Base-by-base conservation (phyloP, 352 stramenopile genomes). In the Phytopythium montanum region DNA sequence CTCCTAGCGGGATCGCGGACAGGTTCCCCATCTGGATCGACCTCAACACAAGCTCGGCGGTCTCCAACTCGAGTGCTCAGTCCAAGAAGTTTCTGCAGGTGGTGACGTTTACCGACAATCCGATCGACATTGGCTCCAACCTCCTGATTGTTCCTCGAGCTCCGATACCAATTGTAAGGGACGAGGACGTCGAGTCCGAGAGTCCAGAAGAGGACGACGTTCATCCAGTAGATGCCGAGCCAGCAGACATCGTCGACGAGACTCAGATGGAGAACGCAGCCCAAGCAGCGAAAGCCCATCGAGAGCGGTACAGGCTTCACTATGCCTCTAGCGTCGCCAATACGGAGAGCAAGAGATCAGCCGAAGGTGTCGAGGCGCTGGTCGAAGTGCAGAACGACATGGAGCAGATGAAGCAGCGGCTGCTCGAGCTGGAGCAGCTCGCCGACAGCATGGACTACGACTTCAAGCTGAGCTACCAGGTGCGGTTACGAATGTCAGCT, bases 381-480 rank as follows among this genome's bases (percentile, higher is more conserved):
- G 39, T 46, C 7, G 33, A 56, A 5, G 36, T 26, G 1, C 26
- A 49, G 29, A 38, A 36, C 23, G 16, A 59, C 21, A 59, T 59
- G 36, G 53, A 59, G 5, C 36, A 25, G 16, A 51, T 59, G 36
- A 59, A 36, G 31, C 61, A 66, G n/a, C 78, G 76, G 12, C 61
- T 89, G 25, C 39, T 48, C 18, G 71, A 68, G 25, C 70, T 90
- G 29, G 77, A 90, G 46, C 69, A 58, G 14, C 78, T 64, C 42
- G 80, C 80, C 1, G 64, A 77, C 34, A 67, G 72, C 19, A 85
- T 90, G 10, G 77, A 88, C 33, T 64, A 87, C 1, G 73, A 88
- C 18, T 90, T 88, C 18, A 83, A 79, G 52, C 50, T 62, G 29
- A 77, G 75, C 0, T 69, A 81, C 45, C 67, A 81, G 55, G 71